Evolutionary conservation across 2,329 filamentous ascomycete species (phyloP), one percentile per base, ranked within the genome.

Genomic region (Aspergillus luchuensis): DNA sequence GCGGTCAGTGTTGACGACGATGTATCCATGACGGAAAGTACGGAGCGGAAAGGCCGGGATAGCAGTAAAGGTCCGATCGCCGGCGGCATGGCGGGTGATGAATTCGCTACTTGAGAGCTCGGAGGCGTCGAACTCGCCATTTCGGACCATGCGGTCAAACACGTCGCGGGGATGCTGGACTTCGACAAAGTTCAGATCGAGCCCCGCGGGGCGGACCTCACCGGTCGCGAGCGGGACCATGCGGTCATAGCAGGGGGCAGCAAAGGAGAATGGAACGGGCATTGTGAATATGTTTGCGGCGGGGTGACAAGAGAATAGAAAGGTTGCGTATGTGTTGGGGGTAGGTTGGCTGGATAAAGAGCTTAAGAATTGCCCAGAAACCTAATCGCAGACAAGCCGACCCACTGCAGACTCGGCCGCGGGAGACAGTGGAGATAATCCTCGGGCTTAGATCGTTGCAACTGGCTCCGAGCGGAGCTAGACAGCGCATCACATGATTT

Each of bases 81-180:
- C 47, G 15, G 47, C 47, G 15, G 19, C 47, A 10, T 50, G 25
- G 25, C 47, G 47, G 15, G 47, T 50, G n/a, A 50, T 50, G 7
- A 19, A 50, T 17, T 50, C 47, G n/a, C 47, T 50, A 28, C 47
- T 50, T 3, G 47, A 50, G 15, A 50, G 47, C 15, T 50, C 47
- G 8, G 47, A 50, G 47, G 47, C 47, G 47, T 50, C 47, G 28
- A 50, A 50, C 2, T 50, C 47, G 4, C 15, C 47, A 28, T 50
- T 50, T n/a, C 47, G 47, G 25, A 50, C 47, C 47, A 50, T 50
- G 1, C 47, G 47, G 25, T 50, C 47, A 28, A 50, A 50, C 28
- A 50, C 47, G 47, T 50, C 47, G 47, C 47, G 47, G 13, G 47
- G 47, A 23, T 50, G 47, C 15, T 50, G 47, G 7, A 50, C 47